Evolutionary conservation across 2,329 filamentous ascomycete species (phyloP).

Genomic region (Aspergillus quadricinctus): DNA sequence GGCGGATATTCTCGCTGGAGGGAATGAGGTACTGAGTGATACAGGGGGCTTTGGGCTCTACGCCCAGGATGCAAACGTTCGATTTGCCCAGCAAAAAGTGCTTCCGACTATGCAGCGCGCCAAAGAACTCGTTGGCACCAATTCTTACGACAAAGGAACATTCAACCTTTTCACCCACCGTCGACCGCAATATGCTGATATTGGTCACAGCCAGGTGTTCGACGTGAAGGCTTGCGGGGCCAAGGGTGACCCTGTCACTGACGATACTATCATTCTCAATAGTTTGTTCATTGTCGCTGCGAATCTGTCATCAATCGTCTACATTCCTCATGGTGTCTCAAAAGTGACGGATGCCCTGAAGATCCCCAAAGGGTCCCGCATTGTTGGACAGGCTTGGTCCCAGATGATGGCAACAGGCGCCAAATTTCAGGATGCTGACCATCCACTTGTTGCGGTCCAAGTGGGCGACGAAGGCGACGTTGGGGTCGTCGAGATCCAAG

Average conservation of each 20-base stretch:
- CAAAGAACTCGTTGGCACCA: too few relatives aligned
- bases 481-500: conserved; percentile 34
- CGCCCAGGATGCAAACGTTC: too few relatives aligned
- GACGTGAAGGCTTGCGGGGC: conserved; percentile 38
- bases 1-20: too few relatives aligned
- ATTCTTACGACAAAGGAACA: too few relatives aligned
- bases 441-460: conserved; percentile 23
- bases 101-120: too few relatives aligned
- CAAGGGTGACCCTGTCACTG: conserved; percentile 50
- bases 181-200: conserved; percentile 7
- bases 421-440: conserved; percentile 22
- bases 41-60: too few relatives aligned
- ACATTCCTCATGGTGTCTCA: conserved; percentile 72
- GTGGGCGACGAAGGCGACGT: conserved; percentile 28
- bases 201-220: conserved; percentile 26
- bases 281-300: conserved; percentile 14
- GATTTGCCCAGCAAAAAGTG: too few relatives aligned
- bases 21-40: too few relatives aligned
- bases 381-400: conserved; percentile 54
- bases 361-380: conserved; percentile 55
- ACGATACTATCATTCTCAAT: conserved; percentile 29
- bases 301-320: conserved; percentile 50
- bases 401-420: conserved; percentile 30
- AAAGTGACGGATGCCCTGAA: conserved; percentile 65
- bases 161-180: too few relatives aligned